phyloP scores from a whole-genome alignment of 805 yeast genomes.

The Wickerhamomyces ciferrii region DNA sequence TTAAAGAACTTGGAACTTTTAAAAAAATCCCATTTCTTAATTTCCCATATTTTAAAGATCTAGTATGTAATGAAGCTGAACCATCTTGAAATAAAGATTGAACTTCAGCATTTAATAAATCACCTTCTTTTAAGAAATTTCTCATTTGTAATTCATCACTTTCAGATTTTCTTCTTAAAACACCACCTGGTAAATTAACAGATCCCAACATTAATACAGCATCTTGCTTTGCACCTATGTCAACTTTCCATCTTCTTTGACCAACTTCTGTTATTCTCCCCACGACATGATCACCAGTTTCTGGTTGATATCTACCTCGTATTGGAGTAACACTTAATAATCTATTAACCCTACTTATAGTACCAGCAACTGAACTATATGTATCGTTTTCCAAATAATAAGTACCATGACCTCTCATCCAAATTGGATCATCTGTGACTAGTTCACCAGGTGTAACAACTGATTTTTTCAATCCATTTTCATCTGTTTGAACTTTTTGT shows the following conservation, averaged over 20 bases:
- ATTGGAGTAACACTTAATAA: slow-evolving; percentile 81
- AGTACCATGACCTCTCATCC: slow-evolving; percentile 99
- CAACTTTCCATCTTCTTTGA: slow-evolving; percentile 92
- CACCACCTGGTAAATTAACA: slow-evolving; percentile 96
- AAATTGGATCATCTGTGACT: slow-evolving; percentile 89
- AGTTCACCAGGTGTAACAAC: slow-evolving; percentile 94
- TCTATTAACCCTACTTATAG: slow-evolving; percentile 79
- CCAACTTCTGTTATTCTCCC: slow-evolving; percentile 96
- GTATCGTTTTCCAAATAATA: slow-evolving; percentile 72
- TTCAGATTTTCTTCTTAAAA: slow-evolving; percentile 88
- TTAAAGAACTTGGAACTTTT: slow-evolving; percentile 74
- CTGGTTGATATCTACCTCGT: slow-evolving; percentile 85
- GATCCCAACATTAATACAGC: slow-evolving; percentile 92
- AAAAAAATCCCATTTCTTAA: slow-evolving; percentile 84
- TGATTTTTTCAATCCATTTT: slow-evolving; percentile 23
- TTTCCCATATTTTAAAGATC: slow-evolving; percentile 94
- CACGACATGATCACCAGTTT: slow-evolving; percentile 92
- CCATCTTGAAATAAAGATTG: slow-evolving; percentile 89
- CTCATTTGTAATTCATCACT: slow-evolving; percentile 97
- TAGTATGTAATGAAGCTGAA: slow-evolving; percentile 87
- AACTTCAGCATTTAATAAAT: slow-evolving; percentile 90
- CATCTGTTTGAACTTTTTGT: slow-evolving; percentile 23
- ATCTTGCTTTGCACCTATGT: slow-evolving; percentile 91
- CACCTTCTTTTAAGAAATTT: slow-evolving; percentile 90
- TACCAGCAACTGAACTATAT: slow-evolving; percentile 90